Conservation (phyloP, 352 stramenopile species). For the Pythium phragmiticola region DNA sequence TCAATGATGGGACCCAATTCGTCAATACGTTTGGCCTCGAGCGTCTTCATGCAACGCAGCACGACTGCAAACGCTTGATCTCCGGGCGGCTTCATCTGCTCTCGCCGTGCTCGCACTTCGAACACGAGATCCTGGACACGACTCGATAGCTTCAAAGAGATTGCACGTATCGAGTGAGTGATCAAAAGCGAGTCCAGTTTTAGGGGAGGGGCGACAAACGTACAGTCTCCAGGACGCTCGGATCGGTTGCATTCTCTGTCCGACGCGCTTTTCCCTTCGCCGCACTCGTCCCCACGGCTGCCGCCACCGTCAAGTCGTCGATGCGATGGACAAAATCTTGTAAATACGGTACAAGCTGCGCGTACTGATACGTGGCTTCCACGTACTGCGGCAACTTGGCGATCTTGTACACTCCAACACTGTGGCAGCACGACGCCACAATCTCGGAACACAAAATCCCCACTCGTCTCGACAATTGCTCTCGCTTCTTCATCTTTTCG, state of each 20-base stretch:
- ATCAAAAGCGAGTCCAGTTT: neutral
- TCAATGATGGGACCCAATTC: slow-evolving; percentile 38
- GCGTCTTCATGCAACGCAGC: slow-evolving; percentile 41
- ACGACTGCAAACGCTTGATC: slow-evolving; percentile 39
- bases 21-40: slow-evolving; percentile 38
- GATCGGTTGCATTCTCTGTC: slow-evolving; percentile 15
- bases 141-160: slow-evolving; percentile 31
- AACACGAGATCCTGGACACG: slow-evolving; percentile 39
- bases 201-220: neutral
- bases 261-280: slow-evolving; percentile 27
- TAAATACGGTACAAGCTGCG: slow-evolving; percentile 33
- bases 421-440: slow-evolving; percentile 33
- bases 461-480: slow-evolving; percentile 26
- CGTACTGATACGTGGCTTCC: slow-evolving; percentile 28
- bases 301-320: slow-evolving; percentile 19
- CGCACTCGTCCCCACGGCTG: neutral
- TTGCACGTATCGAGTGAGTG: too few species aligned
- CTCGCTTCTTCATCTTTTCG: slow-evolving; percentile 25
- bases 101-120: slow-evolving; percentile 41
- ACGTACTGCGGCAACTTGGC: slow-evolving; percentile 29
- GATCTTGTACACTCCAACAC: slow-evolving; percentile 23
- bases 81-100: slow-evolving; percentile 50
- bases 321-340: slow-evolving; percentile 39
- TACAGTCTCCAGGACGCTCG: slow-evolving; percentile 21
- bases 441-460: slow-evolving; percentile 36